Percentiles rank a stretch among this genome's conserved stretches.
phyloP scores from a whole-genome alignment of 306 rosid species.

The Prosopis cineraria region DNA sequence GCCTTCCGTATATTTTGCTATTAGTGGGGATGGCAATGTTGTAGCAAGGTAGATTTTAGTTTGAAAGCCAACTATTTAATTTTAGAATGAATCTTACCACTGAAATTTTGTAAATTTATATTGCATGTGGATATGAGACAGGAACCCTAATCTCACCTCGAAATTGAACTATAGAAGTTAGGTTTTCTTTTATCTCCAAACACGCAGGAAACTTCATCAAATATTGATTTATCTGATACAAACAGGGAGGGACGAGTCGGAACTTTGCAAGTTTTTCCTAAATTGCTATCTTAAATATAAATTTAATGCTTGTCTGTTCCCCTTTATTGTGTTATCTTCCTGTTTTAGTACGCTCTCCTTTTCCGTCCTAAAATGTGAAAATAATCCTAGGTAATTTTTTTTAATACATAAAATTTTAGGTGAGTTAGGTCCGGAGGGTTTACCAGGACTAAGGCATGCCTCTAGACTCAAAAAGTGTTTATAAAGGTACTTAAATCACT shows the following conservation, averaged over 20 bases:
- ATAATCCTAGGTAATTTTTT: neutral
- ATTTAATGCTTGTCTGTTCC: constrained; percentile 8
- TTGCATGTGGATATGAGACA: neutral
- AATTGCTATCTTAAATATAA: neutral
- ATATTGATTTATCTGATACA: neutral
- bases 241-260: neutral
- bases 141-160: neutral
- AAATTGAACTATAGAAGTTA: neutral
- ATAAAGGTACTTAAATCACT: no score
- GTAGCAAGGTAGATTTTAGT: neutral
- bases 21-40: neutral
- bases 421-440: no score
- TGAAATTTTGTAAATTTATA: neutral
- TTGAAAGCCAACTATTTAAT: neutral
- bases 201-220: neutral
- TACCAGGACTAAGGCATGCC: no score
- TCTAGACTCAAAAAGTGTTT: no score
- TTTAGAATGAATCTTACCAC: neutral
- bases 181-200: neutral
- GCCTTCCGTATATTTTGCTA: neutral
- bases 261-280: neutral
- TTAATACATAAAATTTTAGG: no score
- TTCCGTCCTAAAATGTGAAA: constrained; percentile 23
- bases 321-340: constrained; percentile 3
- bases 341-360: constrained; percentile 2